Percentiles rank a stretch among this genome's conserved stretches.
Conservation (phyloP, 2,329 filamentous ascomycete genomes). For the Dryadomyces quercivorus region DNA sequence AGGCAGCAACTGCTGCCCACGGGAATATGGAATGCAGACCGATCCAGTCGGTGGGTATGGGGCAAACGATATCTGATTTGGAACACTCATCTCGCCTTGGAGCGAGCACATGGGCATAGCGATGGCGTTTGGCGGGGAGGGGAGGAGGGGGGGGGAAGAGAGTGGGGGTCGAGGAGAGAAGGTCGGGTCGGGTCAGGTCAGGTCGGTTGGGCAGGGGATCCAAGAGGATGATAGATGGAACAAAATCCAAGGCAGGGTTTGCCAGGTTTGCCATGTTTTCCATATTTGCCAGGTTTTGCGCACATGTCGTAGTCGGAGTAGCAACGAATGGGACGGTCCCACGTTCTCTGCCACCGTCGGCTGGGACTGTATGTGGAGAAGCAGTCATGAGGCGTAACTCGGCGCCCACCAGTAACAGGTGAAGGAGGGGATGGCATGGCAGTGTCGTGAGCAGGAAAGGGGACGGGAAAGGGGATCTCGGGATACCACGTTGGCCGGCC, state of each 20-base stretch:
- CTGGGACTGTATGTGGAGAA: not conserved
- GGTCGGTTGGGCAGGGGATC: not conserved
- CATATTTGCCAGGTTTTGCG: too few relatives aligned
- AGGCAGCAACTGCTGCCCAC: not conserved
- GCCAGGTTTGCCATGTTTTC: too few relatives aligned
- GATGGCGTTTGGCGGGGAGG: slow-evolving; percentile 22
- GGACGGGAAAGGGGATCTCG: too few relatives aligned
- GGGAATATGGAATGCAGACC: not conserved
- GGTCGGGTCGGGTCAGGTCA: too few relatives aligned
- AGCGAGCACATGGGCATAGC: slow-evolving; percentile 24
- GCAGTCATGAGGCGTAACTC: not conserved
- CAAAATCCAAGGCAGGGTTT: not conserved
- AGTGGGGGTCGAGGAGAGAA: not conserved
- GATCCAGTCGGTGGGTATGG: not conserved
- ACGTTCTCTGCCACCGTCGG: not conserved
- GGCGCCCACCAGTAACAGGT: not conserved
- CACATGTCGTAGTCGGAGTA: not conserved
- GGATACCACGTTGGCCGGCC: too few relatives aligned
- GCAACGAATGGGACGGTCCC: not conserved
- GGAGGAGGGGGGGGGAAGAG: not conserved
- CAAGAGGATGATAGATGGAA: not conserved
- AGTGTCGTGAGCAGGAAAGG: not conserved
- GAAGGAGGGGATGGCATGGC: not conserved
- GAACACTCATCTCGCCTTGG: not conserved
- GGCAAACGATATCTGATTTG: not conserved